These are phyloP conservation scores for Teunomyces funiuensis DNA, from an alignment of 805 yeast genomes.

Conservation along the genomic window DNA sequence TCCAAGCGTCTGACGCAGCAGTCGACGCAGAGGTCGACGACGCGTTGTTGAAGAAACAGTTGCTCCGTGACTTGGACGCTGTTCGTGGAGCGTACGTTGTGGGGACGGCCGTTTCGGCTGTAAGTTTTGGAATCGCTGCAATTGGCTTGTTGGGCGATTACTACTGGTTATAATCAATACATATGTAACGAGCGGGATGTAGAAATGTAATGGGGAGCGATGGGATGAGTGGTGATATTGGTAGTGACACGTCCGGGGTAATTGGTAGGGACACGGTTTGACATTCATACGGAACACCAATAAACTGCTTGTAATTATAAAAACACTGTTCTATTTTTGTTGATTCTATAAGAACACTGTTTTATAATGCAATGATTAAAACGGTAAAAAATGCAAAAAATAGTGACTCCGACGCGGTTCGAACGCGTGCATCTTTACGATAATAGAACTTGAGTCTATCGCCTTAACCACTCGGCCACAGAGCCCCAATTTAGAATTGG, in stretches of 20 bases:
- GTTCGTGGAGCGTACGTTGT: constrained; percentile 38
- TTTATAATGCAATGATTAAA: too few relatives aligned
- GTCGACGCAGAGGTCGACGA: constrained; percentile 44
- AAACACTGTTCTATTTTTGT: too few relatives aligned
- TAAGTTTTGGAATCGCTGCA: constrained; percentile 48
- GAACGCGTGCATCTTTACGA: constrained; percentile 4
- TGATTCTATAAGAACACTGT: too few relatives aligned
- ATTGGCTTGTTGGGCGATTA: constrained; percentile 61
- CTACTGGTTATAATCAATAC: constrained; percentile 2
- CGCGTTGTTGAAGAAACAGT: constrained; percentile 40
- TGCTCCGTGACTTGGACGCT: constrained; percentile 22
- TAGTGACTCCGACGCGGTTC: constrained; percentile 3
- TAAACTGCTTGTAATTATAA: too few relatives aligned
- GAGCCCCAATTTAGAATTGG: too few relatives aligned
- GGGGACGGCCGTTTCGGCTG: constrained; percentile 43
- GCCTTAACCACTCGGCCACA: constrained; percentile 5
- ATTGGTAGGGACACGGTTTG: too few relatives aligned
- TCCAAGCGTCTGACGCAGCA: constrained; percentile 17
- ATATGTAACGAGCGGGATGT: too few relatives aligned
- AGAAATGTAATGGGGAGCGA: too few relatives aligned
- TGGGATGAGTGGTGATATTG: too few relatives aligned
- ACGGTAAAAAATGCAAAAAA: background rate
- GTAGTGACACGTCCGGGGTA: too few relatives aligned
- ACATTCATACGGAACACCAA: too few relatives aligned
- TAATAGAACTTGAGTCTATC: constrained; percentile 3